Conservation (phyloP, 208 protist species). For the Porcisia hertigi region DNA sequence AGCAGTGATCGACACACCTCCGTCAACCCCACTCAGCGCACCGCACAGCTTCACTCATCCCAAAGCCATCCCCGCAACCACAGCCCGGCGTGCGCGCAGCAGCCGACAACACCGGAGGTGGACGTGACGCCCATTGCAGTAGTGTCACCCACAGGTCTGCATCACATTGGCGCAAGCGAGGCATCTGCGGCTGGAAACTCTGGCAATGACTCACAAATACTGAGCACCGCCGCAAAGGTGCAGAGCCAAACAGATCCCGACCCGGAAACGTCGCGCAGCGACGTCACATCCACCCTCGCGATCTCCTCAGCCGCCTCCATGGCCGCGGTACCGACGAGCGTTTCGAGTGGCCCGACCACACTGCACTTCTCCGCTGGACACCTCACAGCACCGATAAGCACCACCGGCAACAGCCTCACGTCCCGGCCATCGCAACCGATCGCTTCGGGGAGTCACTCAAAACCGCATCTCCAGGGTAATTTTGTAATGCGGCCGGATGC, state of each 20-base stretch:
- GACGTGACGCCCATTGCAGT: slow-evolving; percentile 11
- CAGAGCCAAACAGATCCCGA: not conserved
- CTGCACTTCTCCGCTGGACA: slow-evolving; percentile 18
- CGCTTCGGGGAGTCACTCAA: not conserved
- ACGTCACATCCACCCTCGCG: not conserved
- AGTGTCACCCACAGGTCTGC: slow-evolving; percentile 5
- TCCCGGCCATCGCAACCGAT: not conserved
- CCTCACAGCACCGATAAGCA: slow-evolving; percentile 20
- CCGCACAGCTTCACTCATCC: not conserved
- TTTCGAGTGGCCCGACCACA: slow-evolving; percentile 10
- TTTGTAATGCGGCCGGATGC: slow-evolving; percentile 29
- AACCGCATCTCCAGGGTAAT: not conserved
- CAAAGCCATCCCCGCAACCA: not conserved
- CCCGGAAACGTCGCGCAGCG: not conserved
- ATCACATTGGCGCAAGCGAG: not conserved
- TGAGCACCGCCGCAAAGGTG: not conserved
- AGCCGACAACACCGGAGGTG: slow-evolving; percentile 1
- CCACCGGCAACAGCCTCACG: slow-evolving; percentile 7
- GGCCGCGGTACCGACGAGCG: slow-evolving; percentile 8
- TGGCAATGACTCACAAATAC: not conserved
- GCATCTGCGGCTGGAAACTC: not conserved
- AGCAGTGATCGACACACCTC: not conserved
- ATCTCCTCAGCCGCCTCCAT: slow-evolving; percentile 15
- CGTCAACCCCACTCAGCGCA: not conserved
- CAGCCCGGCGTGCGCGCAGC: not conserved